Base-by-base conservation (phyloP, 768 basidiomycete genomes). In the Hygrophoropsis aurantiaca region DNA sequence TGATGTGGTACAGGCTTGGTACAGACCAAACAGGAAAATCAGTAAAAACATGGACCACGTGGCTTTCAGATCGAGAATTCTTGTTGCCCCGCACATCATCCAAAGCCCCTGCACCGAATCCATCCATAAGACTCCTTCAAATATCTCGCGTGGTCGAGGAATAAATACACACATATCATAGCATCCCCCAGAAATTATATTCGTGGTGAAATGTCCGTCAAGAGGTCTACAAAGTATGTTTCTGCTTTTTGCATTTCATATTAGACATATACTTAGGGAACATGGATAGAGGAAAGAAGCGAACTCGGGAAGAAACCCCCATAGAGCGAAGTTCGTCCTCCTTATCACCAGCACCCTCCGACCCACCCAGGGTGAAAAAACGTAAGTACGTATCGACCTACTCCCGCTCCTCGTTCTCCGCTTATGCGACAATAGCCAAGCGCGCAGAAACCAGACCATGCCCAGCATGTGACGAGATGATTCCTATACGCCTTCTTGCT, bases 361-460 rank as follows among this genome's bases (percentile, higher is more conserved):
- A 63, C 10, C 54, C 58, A 15, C 65, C 68, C 27, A 72, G 64
- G 19, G 58, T 67, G 15, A 82, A 80, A 70, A 78, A 79, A 71
- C 64, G 80, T 79, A 58, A 54, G 77, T 66, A 37, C 34, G 42
- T 42, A 36, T 10, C 33, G 15, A 20, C 13, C 19, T 19, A 16
- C 39, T 42, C 6, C 41, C 40, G 20, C 3, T 19, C 24, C n/a
- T 20, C 25, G 15, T 25, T 10, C 23, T 32, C 40, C 9, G 50
- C 41, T 42, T 19, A 33, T 10, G n/a, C 24, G n/a, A n/a, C 21
- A 43, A 42, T 47, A 88, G 86, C 74, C 3, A 87, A 81, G 61
- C 80, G 84, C 36, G 87, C 84, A 15, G 87, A 90, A 59, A 91
- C 86, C 2, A 74, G 81, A 47, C 71, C 71, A 49, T 92, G 89